Evolutionary conservation across 1,284 basidiomycete species (phyloP), one percentile per base, ranked within the genome.

Genomic region (Prillingera fragicola): DNA sequence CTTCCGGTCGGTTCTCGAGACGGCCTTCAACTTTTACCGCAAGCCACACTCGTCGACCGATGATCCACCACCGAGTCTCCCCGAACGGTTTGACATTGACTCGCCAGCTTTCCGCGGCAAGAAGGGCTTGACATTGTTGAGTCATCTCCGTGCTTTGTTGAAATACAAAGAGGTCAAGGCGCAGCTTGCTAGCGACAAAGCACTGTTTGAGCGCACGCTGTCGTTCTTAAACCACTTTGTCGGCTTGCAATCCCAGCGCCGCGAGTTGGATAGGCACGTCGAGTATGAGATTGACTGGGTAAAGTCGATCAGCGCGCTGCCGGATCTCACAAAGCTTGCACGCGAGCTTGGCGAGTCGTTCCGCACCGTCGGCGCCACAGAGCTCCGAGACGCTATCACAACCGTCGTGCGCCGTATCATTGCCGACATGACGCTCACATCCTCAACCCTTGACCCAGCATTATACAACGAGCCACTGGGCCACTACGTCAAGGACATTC

Each of bases 201-300:
- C 77, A 12, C 80, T 80, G 59, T 78, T 86, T 57, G 55, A 70
- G n/a, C 76, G 80, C 31, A 61, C 67, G 10, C 43, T 83, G 73
- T 57, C 71, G 70, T 84, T 87, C 10, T 84, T 88, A 64, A 81
- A 83, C 56, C 75, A 92, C 33, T 95, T 95, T 75, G 87, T 88
- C 77, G 87, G 85, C 54, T 78, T 95, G 59, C 90, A 92, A 60
- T 83, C 88, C 1, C 89, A 89, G 66, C 82, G 83, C 55, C 79
- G 90, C n/a, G 87, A 85, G 9, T 80, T 77, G 5, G 78, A 79
- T 14, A 81, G 74, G 46, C 92, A 96, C 59, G 82, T 95, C 57
- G 90, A 95, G 67, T 96, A 87, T 70, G 92, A 96, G 70, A 84
- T 85, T 25, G 92, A 96, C 23, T 95, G 90, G 88, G 87, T 92